Conservation (phyloP, 768 basidiomycete genomes). For the Cubamyces sp. region DNA sequence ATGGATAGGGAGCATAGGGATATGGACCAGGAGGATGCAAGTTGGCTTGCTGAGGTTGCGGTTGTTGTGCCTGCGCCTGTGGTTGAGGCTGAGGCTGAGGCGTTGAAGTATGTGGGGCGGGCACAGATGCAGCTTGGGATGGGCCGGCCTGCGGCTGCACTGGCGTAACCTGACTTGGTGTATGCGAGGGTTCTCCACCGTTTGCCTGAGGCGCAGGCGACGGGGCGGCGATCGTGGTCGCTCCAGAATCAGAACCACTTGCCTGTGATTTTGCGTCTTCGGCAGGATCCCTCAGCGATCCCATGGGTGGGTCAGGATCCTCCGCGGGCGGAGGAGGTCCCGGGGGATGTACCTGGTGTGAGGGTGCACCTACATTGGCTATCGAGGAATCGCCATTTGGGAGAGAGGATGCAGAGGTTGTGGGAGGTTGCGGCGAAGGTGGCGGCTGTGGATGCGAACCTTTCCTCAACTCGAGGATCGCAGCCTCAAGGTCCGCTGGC, state of each 20-base stretch:
- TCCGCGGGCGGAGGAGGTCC: conserved; percentile 11
- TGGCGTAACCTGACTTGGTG: neutral
- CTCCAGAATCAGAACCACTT: conserved; percentile 2
- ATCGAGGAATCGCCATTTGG: conserved; percentile 25
- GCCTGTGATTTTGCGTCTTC: conserved; percentile 15
- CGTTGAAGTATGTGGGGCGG: conserved; percentile 26
- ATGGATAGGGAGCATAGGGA: conserved; percentile 61
- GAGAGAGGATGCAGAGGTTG: conserved; percentile 25
- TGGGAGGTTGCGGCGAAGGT: conserved; percentile 16
- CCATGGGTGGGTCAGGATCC: conserved; percentile 29
- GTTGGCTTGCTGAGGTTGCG: conserved; percentile 17
- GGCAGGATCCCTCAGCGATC: conserved; percentile 27
- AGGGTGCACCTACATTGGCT: conserved; percentile 21
- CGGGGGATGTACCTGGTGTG: conserved; percentile 29
- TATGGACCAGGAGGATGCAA: conserved; percentile 38
- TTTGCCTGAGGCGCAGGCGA: conserved; percentile 3
- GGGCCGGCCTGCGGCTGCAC: conserved; percentile 1
- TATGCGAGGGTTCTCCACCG: neutral
- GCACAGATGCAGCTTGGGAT: conserved; percentile 23
- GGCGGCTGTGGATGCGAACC: conserved; percentile 29
- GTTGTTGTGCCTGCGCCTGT: conserved; percentile 19
- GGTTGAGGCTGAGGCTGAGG: conserved; percentile 19
- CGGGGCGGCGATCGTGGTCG: conserved; percentile 5
- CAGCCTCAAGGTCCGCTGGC: conserved; percentile 70
- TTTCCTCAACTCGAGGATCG: conserved; percentile 55